Percentiles rank a stretch among this genome's conserved stretches.
These are phyloP conservation scores for Cyclostephanos invisitatus DNA, from an alignment of 108 stramenopile genomes.

Conservation along the genomic window DNA sequence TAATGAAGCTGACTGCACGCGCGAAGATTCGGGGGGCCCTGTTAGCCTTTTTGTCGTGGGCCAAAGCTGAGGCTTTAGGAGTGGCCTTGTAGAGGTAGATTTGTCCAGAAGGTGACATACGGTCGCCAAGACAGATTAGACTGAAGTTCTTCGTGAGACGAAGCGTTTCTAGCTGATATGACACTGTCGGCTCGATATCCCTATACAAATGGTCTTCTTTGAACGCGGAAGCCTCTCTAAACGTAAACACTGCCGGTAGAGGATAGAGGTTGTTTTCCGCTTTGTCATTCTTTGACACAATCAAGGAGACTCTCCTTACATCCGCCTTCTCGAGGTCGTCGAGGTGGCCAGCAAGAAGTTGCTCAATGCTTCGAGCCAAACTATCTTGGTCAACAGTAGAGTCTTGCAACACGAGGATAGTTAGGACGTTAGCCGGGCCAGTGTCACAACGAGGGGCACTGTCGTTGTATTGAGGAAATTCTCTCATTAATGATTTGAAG, in stretches of 20 bases:
- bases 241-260: slow-evolving; percentile 93
- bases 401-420: slow-evolving; percentile 72
- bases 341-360: slow-evolving; percentile 47
- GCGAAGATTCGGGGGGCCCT: slow-evolving; percentile 79
- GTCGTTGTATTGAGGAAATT: slow-evolving; percentile 67
- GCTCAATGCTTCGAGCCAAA: slow-evolving; percentile 54
- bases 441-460: slow-evolving; percentile 34
- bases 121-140: slow-evolving; percentile 72
- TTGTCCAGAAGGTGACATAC: slow-evolving; percentile 82
- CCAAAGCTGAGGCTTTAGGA: slow-evolving; percentile 76
- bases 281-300: slow-evolving; percentile 48
- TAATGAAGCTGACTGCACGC: slow-evolving; percentile 79
- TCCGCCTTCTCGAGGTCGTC: slow-evolving; percentile 65
- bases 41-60: slow-evolving; percentile 82
- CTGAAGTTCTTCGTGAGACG: slow-evolving; percentile 90
- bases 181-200: slow-evolving; percentile 92
- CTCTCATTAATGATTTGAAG: slow-evolving; percentile 48
- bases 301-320: slow-evolving; percentile 81
- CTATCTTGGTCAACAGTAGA: slow-evolving; percentile 49
- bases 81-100: slow-evolving; percentile 94
- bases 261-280: slow-evolving; percentile 47
- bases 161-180: slow-evolving; percentile 88
- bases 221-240: slow-evolving; percentile 70
- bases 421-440: slow-evolving; percentile 86
- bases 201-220: slow-evolving; percentile 92